Base-by-base conservation (phyloP, 495 filamentous ascomycete species). In the Neurospora sp. region DNA sequence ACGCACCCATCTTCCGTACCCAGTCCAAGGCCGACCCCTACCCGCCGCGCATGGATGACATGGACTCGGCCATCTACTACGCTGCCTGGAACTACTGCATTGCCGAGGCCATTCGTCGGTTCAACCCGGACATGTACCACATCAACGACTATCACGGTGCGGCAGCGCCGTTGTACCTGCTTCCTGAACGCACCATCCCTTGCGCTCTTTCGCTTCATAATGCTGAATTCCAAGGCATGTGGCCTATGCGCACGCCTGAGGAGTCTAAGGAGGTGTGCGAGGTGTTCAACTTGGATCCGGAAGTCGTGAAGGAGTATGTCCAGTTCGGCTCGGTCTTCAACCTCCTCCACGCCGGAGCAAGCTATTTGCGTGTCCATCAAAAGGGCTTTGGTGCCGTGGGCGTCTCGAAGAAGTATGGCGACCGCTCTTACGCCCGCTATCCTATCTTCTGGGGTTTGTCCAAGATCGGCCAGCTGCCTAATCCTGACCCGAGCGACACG, bases 111-210 rank as follows among this genome's bases (percentile, higher is more conserved):
- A 83, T 91, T 66, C 85, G 77, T 10, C 82, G 86, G 39, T 89
- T 88, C 75, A 86, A 89, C 2, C 83, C 91, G 48, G 90, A 93
- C 76, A 77, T 93, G 23, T 93, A 93, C 79, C 91, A 93, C 79
- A 89, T 93, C 77, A 93, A 93, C 78, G 91, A 93, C 78, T 93
- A 92, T 77, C 91, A 93, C 73, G 91, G 91, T 48, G 89, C 90
- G 18, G 77, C 90, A 4, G 91, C 91, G 44, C 90, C 90, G 7
- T 80, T 93, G 12, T 90, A 93, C 73, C 84, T 92, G 18, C 83
- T 92, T 9, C 91, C 91, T 9, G 71, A 75, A 9, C 89, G 84
- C 11, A 75, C 73, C 23, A 86, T 90, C 39, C 89, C 89, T 0
- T 89, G 88, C 78, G 89, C 87, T 75, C 76, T 90, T 27, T 79